These are phyloP conservation scores for Xerocomellus intermedius DNA, from an alignment of 768 basidiomycete species.

Conservation along the genomic window DNA sequence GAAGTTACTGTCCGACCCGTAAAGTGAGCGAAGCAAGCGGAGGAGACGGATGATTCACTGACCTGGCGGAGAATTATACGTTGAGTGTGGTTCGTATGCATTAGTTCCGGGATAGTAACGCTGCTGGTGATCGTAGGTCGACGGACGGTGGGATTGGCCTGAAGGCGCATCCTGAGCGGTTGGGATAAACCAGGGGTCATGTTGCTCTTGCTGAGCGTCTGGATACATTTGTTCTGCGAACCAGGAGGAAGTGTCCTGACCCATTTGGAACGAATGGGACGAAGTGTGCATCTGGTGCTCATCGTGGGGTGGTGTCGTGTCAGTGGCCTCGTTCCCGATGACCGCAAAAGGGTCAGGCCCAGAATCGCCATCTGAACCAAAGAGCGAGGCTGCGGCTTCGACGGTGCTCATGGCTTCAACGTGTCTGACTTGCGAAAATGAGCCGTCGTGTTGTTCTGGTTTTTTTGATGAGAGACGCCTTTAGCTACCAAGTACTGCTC, in stretches of 20 bases:
- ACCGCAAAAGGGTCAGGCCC: conserved; percentile 63
- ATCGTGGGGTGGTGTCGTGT: conserved; percentile 30
- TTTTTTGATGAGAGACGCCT: conserved; percentile 17
- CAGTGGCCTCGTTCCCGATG: conserved; percentile 42
- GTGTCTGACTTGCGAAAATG: conserved; percentile 21
- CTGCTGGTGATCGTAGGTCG: conserved; percentile 30
- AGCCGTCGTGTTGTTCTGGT: conserved; percentile 8
- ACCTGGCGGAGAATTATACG: conserved; percentile 24
- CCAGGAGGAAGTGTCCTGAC: conserved; percentile 38
- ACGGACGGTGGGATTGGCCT: conserved; percentile 14
- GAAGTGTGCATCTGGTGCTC: conserved; percentile 23
- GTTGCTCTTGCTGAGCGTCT: conserved; percentile 23
- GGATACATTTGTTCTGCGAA: conserved; percentile 38
- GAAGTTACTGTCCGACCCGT: conserved; percentile 11
- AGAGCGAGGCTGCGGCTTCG: conserved; percentile 80
- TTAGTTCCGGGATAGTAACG: conserved; percentile 32
- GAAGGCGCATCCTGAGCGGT: conserved; percentile 16
- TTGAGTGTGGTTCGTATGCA: conserved; percentile 22
- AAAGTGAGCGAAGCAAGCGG: conserved; percentile 3
- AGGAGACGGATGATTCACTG: conserved; percentile 6
- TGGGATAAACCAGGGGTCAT: conserved; percentile 29
- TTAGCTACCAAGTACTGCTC: background rate
- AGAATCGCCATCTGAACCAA: conserved; percentile 60
- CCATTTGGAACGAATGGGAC: conserved; percentile 30
- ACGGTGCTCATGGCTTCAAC: conserved; percentile 56